Conservation (phyloP, 805 yeast genomes). For the Zygosaccharomyces bisporus region DNA sequence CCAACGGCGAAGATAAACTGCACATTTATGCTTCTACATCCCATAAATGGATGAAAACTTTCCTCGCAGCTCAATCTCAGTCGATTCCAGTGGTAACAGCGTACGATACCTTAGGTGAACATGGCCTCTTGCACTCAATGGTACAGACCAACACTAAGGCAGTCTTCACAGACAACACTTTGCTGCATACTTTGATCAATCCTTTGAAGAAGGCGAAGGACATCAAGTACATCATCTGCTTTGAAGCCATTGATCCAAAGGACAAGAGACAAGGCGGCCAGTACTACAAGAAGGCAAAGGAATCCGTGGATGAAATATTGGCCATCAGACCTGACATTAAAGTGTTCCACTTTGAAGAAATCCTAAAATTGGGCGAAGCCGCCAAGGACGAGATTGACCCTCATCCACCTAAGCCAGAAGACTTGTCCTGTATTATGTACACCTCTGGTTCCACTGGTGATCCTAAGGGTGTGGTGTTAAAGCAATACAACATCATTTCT, state of each 20-base stretch:
- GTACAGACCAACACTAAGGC: slow-evolving; percentile 75
- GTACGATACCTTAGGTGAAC: slow-evolving; percentile 89
- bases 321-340: slow-evolving; percentile 73
- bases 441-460: slow-evolving; percentile 78
- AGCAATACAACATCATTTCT: slow-evolving; percentile 66
- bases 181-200: slow-evolving; percentile 60
- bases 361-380: slow-evolving; percentile 58
- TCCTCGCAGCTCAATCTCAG: slow-evolving; percentile 73
- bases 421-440: slow-evolving; percentile 61
- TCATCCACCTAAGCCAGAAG: slow-evolving; percentile 46
- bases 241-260: slow-evolving; percentile 54
- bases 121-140: slow-evolving; percentile 81
- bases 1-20: slow-evolving; percentile 55
- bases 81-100: slow-evolving; percentile 89
- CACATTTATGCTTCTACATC: slow-evolving; percentile 90
- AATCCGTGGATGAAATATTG: slow-evolving; percentile 56
- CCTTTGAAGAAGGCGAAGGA: slow-evolving; percentile 64
- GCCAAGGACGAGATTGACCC: slow-evolving; percentile 41
- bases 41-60: slow-evolving; percentile 85
- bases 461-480: slow-evolving; percentile 72
- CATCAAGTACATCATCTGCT: slow-evolving; percentile 68
- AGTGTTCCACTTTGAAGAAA: slow-evolving; percentile 62
- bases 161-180: slow-evolving; percentile 77
- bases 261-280: slow-evolving; percentile 64
- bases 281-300: slow-evolving; percentile 52